A percentile compares a stretch with the other conserved stretches of the same genome.
Evolutionary conservation across 306 rosid species (phyloP).

Genomic region (Corylus americana): DNA sequence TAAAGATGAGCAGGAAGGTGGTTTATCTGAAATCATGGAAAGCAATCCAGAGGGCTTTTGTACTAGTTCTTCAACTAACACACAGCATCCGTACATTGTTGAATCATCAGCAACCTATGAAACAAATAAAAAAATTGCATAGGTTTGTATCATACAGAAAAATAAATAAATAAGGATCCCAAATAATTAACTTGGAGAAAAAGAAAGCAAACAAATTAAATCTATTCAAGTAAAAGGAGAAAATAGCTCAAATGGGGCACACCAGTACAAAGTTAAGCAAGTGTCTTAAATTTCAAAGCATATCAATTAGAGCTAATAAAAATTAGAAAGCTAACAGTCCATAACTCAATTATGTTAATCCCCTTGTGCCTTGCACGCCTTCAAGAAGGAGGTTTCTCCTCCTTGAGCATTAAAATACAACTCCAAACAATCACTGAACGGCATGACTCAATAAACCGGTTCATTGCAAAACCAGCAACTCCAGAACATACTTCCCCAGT

Average conservation of each 20-base stretch:
- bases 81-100: conserved; percentile 94
- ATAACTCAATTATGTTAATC: neutral
- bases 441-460: neutral
- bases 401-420: neutral
- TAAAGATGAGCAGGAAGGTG: conserved; percentile 53
- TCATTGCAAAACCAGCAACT: neutral
- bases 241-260: neutral
- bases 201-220: neutral
- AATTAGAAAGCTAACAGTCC: neutral
- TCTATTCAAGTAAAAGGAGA: neutral
- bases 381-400: neutral
- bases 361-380: neutral
- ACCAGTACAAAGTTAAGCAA: neutral
- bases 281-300: neutral
- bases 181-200: conserved; percentile 6
- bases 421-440: neutral
- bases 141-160: conserved; percentile 1
- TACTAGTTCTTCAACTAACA: conserved; percentile 91
- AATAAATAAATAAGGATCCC: neutral
- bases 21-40: conserved; percentile 67
- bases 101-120: conserved; percentile 92
- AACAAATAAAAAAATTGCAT: conserved; percentile 12
- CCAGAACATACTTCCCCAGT: neutral
- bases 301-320: neutral
- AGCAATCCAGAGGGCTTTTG: conserved; percentile 87